Evolutionary conservation across 441 rosid genomes (phyloP).

Genomic region (Populus hybrid): DNA sequence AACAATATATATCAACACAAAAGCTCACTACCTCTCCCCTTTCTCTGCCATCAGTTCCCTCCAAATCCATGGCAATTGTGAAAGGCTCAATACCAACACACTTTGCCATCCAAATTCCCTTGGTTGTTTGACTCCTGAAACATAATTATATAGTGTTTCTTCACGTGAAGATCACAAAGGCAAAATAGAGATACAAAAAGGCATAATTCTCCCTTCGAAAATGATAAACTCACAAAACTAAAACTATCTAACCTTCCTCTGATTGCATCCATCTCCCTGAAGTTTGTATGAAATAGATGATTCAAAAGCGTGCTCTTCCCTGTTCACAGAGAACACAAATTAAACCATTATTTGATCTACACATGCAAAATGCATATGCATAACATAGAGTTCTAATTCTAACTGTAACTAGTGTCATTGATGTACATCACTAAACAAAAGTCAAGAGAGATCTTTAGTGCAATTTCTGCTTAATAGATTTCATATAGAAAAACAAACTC

Average conservation of each 20-base stretch:
- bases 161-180: neutral
- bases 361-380: constrained; percentile 21
- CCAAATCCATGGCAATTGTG: constrained; percentile 88
- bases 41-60: constrained; percentile 97
- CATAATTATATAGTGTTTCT: constrained; percentile 3
- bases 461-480: neutral
- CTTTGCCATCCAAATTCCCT: constrained; percentile 87
- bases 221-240: constrained; percentile 8
- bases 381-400: neutral
- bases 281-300: constrained; percentile 73
- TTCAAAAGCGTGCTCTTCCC: constrained; percentile 89
- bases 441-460: neutral
- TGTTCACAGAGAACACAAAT: constrained; percentile 17
- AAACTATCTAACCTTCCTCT: constrained; percentile 26
- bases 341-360: neutral
- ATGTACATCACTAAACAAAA: neutral
- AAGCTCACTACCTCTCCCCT: constrained; percentile 73
- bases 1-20: neutral
- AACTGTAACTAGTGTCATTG: neutral
- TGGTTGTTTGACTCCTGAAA: constrained; percentile 88
- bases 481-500: neutral
- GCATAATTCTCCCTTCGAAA: constrained; percentile 7
- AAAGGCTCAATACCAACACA: constrained; percentile 79
- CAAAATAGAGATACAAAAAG: neutral
- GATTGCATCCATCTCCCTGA: constrained; percentile 74